These are phyloP conservation scores for Sophora flavescens DNA, from an alignment of 306 rosid species.

Conservation along the genomic window DNA sequence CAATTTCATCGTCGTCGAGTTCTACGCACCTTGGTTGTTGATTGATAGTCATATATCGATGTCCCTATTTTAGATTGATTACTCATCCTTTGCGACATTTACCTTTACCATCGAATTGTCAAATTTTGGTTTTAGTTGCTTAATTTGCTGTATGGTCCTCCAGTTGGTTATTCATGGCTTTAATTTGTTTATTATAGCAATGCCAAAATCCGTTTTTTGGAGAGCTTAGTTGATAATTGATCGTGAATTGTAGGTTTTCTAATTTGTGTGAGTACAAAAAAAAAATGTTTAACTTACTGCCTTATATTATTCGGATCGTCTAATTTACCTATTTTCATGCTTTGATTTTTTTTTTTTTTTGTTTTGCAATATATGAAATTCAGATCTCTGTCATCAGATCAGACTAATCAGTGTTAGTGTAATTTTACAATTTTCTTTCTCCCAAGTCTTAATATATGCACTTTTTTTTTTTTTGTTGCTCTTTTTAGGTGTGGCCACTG, in stretches of 20 bases:
- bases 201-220: neutral
- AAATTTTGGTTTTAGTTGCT: neutral
- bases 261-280: too few relatives aligned
- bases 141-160: neutral
- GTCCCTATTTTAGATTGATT: neutral
- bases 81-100: neutral
- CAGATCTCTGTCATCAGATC: neutral
- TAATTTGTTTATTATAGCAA: neutral
- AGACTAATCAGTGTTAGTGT: neutral
- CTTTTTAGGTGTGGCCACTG: constrained; percentile 87
- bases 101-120: neutral
- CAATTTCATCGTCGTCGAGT: constrained; percentile 77
- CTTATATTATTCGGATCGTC: neutral
- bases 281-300: neutral
- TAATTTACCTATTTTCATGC: neutral
- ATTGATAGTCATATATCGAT: too few relatives aligned
- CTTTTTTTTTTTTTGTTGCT: neutral
- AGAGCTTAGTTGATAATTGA: neutral
- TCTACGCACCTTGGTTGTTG: constrained; percentile 76
- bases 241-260: neutral
- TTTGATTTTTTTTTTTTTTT: neutral
- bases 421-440: neutral
- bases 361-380: neutral
- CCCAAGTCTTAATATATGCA: neutral
- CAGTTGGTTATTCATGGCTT: neutral